Evolutionary conservation across 441 rosid species (phyloP).

Genomic region (Populus tomentosa): DNA sequence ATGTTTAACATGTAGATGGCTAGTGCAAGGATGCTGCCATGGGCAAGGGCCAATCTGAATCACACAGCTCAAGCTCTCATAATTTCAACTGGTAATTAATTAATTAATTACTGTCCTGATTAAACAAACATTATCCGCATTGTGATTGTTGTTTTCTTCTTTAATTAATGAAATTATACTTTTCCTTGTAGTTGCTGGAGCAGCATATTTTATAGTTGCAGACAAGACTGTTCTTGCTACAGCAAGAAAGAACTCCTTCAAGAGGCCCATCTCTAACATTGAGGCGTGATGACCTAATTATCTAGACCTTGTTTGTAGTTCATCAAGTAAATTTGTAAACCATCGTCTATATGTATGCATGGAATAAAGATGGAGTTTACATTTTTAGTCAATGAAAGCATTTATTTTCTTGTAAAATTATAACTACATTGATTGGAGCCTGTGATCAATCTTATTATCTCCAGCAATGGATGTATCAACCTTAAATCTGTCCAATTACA

Average conservation of each 20-base stretch:
- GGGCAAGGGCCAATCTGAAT: constrained; percentile 74
- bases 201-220: constrained; percentile 73
- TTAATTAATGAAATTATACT: not conserved
- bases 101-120: not conserved
- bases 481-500: not conserved
- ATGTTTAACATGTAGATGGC: constrained; percentile 41
- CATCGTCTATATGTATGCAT: not conserved
- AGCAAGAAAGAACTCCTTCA: constrained; percentile 67
- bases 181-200: constrained; percentile 54
- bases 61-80: constrained; percentile 78
- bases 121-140: not conserved
- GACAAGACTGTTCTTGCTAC: constrained; percentile 82
- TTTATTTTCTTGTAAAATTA: not conserved
- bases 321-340: not conserved
- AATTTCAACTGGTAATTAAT: constrained; percentile 48
- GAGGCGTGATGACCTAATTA: constrained; percentile 12
- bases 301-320: not conserved
- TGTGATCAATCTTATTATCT: not conserved
- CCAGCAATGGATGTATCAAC: not conserved
- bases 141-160: not conserved
- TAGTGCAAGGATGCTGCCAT: constrained; percentile 67
- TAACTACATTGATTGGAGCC: not conserved
- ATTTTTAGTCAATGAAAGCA: not conserved
- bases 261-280: constrained; percentile 20
- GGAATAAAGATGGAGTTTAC: not conserved